Conservation (phyloP, 148 eudicot genomes). For the Silene latifolia region DNA sequence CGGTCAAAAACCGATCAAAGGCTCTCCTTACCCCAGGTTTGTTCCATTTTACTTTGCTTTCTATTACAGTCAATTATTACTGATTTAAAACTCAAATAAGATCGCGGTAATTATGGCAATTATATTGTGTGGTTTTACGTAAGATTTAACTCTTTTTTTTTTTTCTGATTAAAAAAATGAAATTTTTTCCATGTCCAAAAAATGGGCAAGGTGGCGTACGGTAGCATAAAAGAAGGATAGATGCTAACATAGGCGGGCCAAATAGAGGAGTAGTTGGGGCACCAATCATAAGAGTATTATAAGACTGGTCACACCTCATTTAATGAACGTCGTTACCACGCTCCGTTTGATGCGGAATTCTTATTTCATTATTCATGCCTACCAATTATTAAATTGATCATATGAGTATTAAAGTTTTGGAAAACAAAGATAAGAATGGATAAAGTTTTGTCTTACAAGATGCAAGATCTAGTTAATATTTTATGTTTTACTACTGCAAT, state of each 20-base stretch:
- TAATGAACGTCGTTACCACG: slow-evolving; percentile 26
- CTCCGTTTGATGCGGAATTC: slow-evolving; percentile 9
- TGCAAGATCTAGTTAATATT: too few species aligned
- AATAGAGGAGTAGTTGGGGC: slow-evolving; percentile 20
- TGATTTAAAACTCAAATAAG: too few species aligned
- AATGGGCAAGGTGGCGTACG: slow-evolving; percentile 15
- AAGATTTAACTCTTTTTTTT: too few species aligned
- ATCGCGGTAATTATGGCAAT: too few species aligned
- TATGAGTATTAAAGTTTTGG: too few species aligned
- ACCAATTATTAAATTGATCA: too few species aligned
- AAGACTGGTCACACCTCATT: slow-evolving; percentile 11
- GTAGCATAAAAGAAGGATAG: slow-evolving; percentile 17
- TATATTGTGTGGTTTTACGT: too few species aligned
- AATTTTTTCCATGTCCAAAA: too few species aligned
- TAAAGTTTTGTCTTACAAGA: too few species aligned
- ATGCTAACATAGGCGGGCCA: slow-evolving; percentile 15
- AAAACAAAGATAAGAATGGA: too few species aligned
- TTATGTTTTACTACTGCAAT: too few species aligned
- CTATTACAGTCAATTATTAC: not conserved
- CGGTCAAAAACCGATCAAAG: slow-evolving; percentile 75
- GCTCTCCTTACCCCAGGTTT: slow-evolving; percentile 68
- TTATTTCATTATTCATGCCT: not conserved
- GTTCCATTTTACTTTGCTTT: not conserved
- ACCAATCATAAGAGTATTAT: slow-evolving; percentile 22
- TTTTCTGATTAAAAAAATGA: too few species aligned